Percentiles rank a stretch among this genome's conserved stretches.
Conservation (phyloP, 139 green algal genomes). For the Volvox reticuliferus region DNA sequence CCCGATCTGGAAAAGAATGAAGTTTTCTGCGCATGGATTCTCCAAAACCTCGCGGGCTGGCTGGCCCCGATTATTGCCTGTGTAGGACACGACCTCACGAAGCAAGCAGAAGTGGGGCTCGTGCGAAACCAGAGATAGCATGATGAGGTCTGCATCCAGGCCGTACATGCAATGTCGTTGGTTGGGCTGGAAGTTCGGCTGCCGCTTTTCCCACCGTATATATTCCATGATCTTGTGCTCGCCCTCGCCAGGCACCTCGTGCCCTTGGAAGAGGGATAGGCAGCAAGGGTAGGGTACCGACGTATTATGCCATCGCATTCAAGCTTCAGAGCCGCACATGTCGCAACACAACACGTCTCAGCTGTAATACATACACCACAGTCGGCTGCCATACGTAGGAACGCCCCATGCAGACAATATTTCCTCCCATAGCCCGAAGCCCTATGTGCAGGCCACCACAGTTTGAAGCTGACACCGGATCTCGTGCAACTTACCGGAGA, state of each 20-base stretch:
- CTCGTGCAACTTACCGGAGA: conserved; percentile 72
- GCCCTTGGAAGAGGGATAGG: conserved; percentile 61
- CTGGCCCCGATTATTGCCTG: conserved; percentile 78
- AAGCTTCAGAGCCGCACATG: too few species aligned
- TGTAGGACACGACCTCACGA: conserved; percentile 85
- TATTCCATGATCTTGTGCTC: conserved; percentile 99
- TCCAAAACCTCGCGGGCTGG: conserved; percentile 88
- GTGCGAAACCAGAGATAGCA: conserved; percentile 95
- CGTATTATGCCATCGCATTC: too few species aligned
- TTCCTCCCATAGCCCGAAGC: too few species aligned
- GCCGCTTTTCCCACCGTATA: conserved; percentile 86
- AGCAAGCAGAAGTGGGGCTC: conserved; percentile 98
- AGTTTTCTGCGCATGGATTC: conserved; percentile 91
- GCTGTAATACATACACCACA: too few species aligned
- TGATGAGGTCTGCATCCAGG: conserved; percentile 96
- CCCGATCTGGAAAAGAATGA: conserved; percentile 95
- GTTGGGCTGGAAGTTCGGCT: conserved; percentile 68
- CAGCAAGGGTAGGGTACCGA: too few species aligned
- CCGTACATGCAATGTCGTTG: conserved; percentile 96
- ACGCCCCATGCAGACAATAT: too few species aligned
- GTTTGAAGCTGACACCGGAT: too few species aligned
- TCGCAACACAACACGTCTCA: too few species aligned
- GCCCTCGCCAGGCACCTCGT: conserved; percentile 95
- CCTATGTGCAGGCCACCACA: too few species aligned
- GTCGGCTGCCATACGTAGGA: too few species aligned